Evolutionary conservation across 2,329 filamentous ascomycete genomes (phyloP).

Genomic region (Seiridium unicorne): DNA sequence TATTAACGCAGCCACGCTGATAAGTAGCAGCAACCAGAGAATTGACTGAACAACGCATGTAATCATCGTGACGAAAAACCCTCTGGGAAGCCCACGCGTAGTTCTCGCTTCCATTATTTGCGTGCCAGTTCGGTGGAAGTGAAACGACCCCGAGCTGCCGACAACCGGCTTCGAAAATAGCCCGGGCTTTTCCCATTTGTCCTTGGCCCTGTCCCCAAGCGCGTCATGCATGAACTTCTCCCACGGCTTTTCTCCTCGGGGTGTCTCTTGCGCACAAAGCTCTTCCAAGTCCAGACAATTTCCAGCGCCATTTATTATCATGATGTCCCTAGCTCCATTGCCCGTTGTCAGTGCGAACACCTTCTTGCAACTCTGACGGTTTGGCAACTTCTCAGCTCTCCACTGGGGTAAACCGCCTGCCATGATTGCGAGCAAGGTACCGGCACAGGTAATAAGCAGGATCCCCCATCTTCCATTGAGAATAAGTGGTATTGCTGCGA

Average conservation of each 20-base stretch:
- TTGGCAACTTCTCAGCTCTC: constrained; percentile 17
- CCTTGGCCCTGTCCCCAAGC: not conserved
- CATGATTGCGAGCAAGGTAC: constrained; percentile 7
- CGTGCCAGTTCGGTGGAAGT: not conserved
- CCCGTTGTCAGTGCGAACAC: constrained; percentile 11
- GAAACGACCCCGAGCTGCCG: not conserved
- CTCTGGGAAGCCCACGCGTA: not conserved
- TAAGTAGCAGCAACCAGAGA: constrained; percentile 13
- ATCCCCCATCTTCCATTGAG: constrained; percentile 15
- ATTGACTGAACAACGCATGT: constrained; percentile 1
- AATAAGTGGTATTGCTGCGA: constrained; percentile 13
- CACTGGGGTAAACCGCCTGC: constrained; percentile 16
- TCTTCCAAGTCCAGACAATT: constrained; percentile 12
- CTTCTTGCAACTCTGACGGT: constrained; percentile 3
- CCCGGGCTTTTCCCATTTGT: not conserved
- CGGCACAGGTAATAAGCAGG: constrained; percentile 11
- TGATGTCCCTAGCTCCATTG: constrained; percentile 14
- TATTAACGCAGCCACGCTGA: constrained; percentile 10
- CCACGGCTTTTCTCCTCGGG: not conserved
- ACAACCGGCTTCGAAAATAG: not conserved
- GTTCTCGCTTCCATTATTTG: not conserved
- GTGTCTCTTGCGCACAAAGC: not conserved
- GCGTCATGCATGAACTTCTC: not conserved
- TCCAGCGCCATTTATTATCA: constrained; percentile 10
- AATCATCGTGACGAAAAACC: not conserved